Conservation (phyloP, 192 early-diverging fungal species). For the Entophlyctis helioformis region DNA sequence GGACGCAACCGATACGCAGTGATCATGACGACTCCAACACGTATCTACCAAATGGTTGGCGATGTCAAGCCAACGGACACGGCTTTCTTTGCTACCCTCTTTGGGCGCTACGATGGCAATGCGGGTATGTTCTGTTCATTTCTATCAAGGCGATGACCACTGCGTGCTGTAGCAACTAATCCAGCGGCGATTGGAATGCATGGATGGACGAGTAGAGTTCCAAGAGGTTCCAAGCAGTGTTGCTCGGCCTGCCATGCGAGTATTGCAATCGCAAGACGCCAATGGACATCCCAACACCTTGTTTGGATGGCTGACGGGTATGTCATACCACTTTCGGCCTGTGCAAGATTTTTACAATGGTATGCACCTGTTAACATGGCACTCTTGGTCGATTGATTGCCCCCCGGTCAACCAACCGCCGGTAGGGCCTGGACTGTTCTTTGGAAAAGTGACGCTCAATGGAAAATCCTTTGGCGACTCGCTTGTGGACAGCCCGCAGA, state of each 20-base stretch:
- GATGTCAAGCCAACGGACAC: constrained; percentile 32
- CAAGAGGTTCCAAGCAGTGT: constrained; percentile 51
- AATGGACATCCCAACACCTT: no score
- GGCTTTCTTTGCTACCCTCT: constrained; percentile 67
- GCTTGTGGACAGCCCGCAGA: constrained; percentile 65
- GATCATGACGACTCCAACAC: constrained; percentile 65
- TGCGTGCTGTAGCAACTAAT: no score
- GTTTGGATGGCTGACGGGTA: constrained; percentile 86
- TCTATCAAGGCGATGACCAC: no score
- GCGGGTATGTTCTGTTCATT: no score
- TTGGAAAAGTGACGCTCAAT: constrained; percentile 69
- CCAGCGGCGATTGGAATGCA: no score
- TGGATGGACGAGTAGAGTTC: constrained; percentile 30
- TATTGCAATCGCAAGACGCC: no score
- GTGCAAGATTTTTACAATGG: not conserved
- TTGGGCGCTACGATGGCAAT: constrained; percentile 53
- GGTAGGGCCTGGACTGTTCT: constrained; percentile 70
- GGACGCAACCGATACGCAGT: constrained; percentile 66
- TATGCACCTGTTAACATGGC: not conserved
- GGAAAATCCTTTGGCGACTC: constrained; percentile 63
- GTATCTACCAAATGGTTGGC: constrained; percentile 90
- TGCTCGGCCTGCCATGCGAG: constrained; percentile 46
- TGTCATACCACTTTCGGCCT: not conserved
- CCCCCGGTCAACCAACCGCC: not conserved
- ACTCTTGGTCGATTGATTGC: not conserved